These are phyloP conservation scores for Coemansia sp. DNA, from an alignment of 192 early-diverging fungal genomes.

Conservation along the genomic window DNA sequence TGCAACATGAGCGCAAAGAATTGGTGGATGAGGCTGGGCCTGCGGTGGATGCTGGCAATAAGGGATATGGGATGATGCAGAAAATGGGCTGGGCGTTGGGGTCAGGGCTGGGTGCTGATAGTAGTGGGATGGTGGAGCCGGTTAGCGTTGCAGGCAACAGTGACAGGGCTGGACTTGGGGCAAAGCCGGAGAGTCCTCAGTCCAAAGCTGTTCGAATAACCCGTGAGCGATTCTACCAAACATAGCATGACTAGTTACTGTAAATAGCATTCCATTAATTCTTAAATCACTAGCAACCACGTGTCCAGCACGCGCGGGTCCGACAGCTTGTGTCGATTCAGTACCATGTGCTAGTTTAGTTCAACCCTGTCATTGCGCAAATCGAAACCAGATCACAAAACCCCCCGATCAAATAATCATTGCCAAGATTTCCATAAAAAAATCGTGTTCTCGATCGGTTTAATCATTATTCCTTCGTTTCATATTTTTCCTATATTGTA, in stretches of 20 bases:
- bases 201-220: constrained; percentile 23
- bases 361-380: no score
- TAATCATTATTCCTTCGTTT: background rate
- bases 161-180: constrained; percentile 29
- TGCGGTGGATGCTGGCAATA: constrained; percentile 19
- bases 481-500: background rate
- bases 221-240: constrained; percentile 26
- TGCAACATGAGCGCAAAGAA: background rate
- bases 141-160: constrained; percentile 23
- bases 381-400: no score
- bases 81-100: constrained; percentile 49
- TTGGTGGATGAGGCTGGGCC: background rate
- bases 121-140: constrained; percentile 24
- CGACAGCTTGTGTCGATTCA: no score
- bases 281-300: no score
- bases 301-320: no score
- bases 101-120: constrained; percentile 34
- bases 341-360: no score
- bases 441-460: no score
- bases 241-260: background rate
- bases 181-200: constrained; percentile 8
- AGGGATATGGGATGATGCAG: constrained; percentile 32
- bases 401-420: no score
- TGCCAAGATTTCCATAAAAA: no score
- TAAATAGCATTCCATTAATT: no score